A percentile compares a stretch with the other conserved stretches of the same genome.
These are phyloP conservation scores for carrot (Daucus carota) DNA, from an alignment of 129 eudicot genomes.

Conservation along the genomic window DH1_v3.0 NC_030389.2:37634001-37634500, in stretches of 20 bases:
- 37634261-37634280: neutral
- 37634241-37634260: neutral
- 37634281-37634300: neutral
- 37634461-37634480: slow-evolving; percentile 62
- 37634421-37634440: slow-evolving; percentile 40
- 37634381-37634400: slow-evolving; percentile 68
- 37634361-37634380: slow-evolving; percentile 32
- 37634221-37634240: neutral
- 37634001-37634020: neutral
- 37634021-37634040: neutral
- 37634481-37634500: slow-evolving; percentile 72
- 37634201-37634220: too few species aligned
- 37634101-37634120: too few species aligned
- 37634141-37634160: neutral
- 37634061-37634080: too few species aligned
- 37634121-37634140: too few species aligned
- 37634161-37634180: neutral
- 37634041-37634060: neutral
- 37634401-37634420: slow-evolving; percentile 62
- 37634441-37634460: slow-evolving; percentile 63
- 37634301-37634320: neutral
- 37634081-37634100: too few species aligned
- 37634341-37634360: neutral
- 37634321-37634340: neutral
- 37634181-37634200: neutral